Evolutionary conservation across 305 asterid genomes (phyloP), one percentile per base, ranked within the genome.

Genomic region (Petunia hybrid): DNA sequence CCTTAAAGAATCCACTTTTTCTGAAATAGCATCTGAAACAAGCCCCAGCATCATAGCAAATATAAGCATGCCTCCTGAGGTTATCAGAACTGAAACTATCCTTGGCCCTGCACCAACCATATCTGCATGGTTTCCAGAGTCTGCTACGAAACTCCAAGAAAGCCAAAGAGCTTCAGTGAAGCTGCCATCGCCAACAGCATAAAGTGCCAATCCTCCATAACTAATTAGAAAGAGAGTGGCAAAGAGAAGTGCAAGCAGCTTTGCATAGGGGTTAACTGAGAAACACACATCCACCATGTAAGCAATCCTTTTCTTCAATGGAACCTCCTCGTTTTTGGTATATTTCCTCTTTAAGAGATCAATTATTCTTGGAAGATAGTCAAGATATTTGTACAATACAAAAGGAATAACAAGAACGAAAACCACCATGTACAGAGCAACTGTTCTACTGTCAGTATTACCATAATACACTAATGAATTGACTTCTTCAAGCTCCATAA

Each of bases 21-120:
- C 98, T 9, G 99, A 95, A 69, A 95, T 95, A 84, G 99, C 97
- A 91, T 95, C 99, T 35, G 99, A 95, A 87, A 95, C 98, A 81
- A 95, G 99, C 80, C 99, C 99, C 79, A 95, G 87, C 99, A 95
- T 95, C 99, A 95, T 95, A 80, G 99, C 99, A 88, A 95, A 95
- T 87, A 95, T 92, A 78, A 95, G 98, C 99, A 95, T 95, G 85
- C 97, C 99, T 77, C 99, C 98, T 38, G 99, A 88, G 85, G 92
- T 95, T 87, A 95, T 91, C 81, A 97, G 93, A 80, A 95, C 99
- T 36, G 99, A 92, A 87, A 95, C 99, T 56, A 95, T 87, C 85
- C 98, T 88, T 42, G 96, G 97, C 82, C 99, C 98, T 64, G 87
- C 89, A 48, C 98, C 99, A 74, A 87, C 95, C 83, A 87, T 92